Evolutionary conservation across 2,329 filamentous ascomycete species (phyloP), one percentile per base, ranked within the genome.

Genomic region (Fusarium transvaalense): DNA sequence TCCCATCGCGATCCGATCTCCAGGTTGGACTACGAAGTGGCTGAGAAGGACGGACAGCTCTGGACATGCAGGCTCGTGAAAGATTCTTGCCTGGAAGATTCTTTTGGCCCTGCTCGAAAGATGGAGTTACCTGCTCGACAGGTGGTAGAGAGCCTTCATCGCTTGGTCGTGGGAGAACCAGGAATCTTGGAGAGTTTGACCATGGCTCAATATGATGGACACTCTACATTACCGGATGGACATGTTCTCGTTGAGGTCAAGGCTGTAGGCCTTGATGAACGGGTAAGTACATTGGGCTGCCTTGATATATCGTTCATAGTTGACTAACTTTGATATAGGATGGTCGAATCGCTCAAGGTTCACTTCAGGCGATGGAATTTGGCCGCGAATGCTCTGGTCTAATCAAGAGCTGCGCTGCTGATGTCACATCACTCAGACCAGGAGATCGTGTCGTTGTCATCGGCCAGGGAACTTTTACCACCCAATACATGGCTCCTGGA

Each of bases 61-160:
- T 72, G 69, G 69, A 71, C 69, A 12, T 72, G 69, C 13, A 38
- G 69, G 25, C 69, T 72, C 48, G 69, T 60, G 8, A 63, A 72
- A 17, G 69, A 72, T 23, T 2, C 34, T 31, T 50, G 34, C 15
- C 61, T 72, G 1, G 69, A 72, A 29, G 61, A 72, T 21, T 56
- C 67, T 2, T 72, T 64, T 60, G 69, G 69, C 25, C 69, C 69
- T 45, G 67, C 69, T 41, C 56, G 69, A 25, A 61, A 61, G 53
- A 56, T 64, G 53, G 54, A 72, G 15, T 43, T 51, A 13, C 51
- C 64, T 56, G 29, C 42, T 15, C 29, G 7, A 5, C 27, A 72
- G 34, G 43, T 72, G 2, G 43, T 63, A 12, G 29, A 67, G 15
- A 25, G 53, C 14, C 57, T 57, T 3, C 64, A 72, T 54, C 67